Evolutionary conservation across 371 early-diverging fungal genomes (phyloP).

Genomic region (Syncephalastrum racemosum): DNA sequence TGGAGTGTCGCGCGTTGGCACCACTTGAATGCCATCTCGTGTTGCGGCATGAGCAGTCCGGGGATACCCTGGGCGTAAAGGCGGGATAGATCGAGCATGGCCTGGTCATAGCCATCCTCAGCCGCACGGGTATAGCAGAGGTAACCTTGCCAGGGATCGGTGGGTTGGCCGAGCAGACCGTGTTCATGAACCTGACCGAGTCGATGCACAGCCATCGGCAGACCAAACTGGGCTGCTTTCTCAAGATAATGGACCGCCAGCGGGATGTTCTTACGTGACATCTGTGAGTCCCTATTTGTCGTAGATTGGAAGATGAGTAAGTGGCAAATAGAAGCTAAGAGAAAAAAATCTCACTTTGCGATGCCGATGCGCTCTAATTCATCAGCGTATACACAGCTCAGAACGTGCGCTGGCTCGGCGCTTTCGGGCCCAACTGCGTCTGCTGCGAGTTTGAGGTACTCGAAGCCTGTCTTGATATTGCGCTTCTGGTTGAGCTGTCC

Average conservation of each 20-base stretch:
- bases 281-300: slow-evolving; percentile 7
- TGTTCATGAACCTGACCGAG: slow-evolving; percentile 19
- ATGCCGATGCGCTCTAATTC: slow-evolving; percentile 24
- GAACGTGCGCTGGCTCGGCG: slow-evolving; percentile 40
- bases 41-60: slow-evolving; percentile 13
- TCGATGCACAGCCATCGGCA: slow-evolving; percentile 17
- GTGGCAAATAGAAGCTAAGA: too few relatives aligned
- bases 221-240: slow-evolving; percentile 15
- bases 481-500: slow-evolving; percentile 19
- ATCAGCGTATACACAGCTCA: slow-evolving; percentile 39
- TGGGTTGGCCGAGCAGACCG: slow-evolving; percentile 16
- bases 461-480: slow-evolving; percentile 15
- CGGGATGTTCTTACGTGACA: slow-evolving; percentile 9
- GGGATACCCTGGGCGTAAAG: slow-evolving; percentile 21
- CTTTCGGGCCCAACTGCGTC: slow-evolving; percentile 22
- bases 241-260: slow-evolving; percentile 18
- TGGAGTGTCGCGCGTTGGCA: slow-evolving; percentile 24
- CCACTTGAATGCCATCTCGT: slow-evolving; percentile 25
- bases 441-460: slow-evolving; percentile 23
- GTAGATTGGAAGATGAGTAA: background rate
- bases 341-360: background rate
- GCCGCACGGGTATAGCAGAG: slow-evolving; percentile 20
- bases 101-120: slow-evolving; percentile 17
- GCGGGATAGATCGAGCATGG: slow-evolving; percentile 21
- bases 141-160: slow-evolving; percentile 12